Base-by-base conservation (phyloP, 441 rosid genomes). In the Theobroma grandiflorum region DNA sequence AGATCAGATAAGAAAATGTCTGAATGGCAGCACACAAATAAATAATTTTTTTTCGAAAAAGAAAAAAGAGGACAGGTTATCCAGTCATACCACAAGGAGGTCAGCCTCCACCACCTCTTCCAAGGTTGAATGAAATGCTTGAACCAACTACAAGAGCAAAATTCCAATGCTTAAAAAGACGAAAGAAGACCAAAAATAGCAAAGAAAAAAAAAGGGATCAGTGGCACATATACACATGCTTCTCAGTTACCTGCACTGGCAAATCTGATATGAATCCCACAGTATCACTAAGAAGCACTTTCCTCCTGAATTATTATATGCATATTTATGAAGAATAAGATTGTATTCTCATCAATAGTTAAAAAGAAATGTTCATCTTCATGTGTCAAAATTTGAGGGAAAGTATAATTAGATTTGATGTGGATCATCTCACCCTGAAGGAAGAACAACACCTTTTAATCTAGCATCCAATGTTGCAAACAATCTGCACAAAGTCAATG, bases 101-200 rank as follows among this genome's bases (percentile, higher is more conserved):
- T 95, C 98, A 78, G 98, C 98, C 87, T 95, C 98, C 67, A 88
- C 95, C 67, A 92, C 97, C 88, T 96, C 98, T 85, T 96, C 99
- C 83, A 96, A 83, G 45, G 99, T 93, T 71, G 99, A 97, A 79
- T 89, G 93, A 84, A 96, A 96, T 58, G 99, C 99, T 90, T 95
- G 85, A 83, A 95, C 98, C 77, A 96, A 79, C 98, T 96, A 72
- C 65, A 84, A 72, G 75, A 81, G 75, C 26, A 70, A 37, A 26
- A 79, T 22, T 64, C 50, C 42, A 33, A 58, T 45, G 49, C 42
- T 66, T 47, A 45, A 61, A 49, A 52, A 31, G 45, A 67, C 64
- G 11, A 63, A 81, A 50, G 42, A 59, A 53, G 49, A 66, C 45
- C 9, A 45, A 35, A 12, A 42, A 67, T 14, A 9, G 73, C 35